Evolutionary conservation across 306 rosid genomes (phyloP).

Genomic region (Glycine latifolia): DNA sequence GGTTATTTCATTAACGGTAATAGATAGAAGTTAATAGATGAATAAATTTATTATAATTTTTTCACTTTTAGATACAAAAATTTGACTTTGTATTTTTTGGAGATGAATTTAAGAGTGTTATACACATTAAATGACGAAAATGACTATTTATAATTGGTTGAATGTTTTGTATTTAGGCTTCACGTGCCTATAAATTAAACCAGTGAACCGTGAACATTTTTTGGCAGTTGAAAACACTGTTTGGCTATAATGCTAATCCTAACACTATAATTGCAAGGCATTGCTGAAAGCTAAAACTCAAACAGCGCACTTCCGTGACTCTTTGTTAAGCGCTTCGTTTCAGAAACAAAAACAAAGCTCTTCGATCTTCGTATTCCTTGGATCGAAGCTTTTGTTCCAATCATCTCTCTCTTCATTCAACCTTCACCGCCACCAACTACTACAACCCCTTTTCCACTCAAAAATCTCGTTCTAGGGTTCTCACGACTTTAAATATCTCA

Average conservation of each 20-base stretch:
- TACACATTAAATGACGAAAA: too few relatives aligned
- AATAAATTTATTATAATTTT: too few relatives aligned
- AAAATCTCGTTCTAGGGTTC: constrained; percentile 32
- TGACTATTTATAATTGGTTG: too few relatives aligned
- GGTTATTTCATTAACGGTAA: too few relatives aligned
- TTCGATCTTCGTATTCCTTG: neutral
- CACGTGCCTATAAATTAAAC: too few relatives aligned
- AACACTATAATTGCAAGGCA: neutral
- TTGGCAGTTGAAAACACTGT: neutral
- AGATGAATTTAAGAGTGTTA: too few relatives aligned
- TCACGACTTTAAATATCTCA: neutral
- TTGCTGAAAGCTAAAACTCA: constrained; percentile 1
- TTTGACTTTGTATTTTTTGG: too few relatives aligned
- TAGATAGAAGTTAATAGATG: too few relatives aligned
- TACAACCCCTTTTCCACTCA: neutral
- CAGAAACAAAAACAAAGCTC: neutral
- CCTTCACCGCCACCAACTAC: neutral
- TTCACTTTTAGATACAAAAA: too few relatives aligned
- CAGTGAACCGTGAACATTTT: too few relatives aligned
- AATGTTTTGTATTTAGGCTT: too few relatives aligned
- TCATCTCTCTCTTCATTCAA: neutral
- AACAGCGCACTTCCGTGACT: neutral
- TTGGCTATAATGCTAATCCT: neutral
- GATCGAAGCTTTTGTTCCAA: neutral
- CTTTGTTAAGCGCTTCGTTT: neutral